These are phyloP conservation scores for Colletotrichum viniferum DNA, from an alignment of 2,329 filamentous ascomycete genomes.

Conservation along the genomic window DNA sequence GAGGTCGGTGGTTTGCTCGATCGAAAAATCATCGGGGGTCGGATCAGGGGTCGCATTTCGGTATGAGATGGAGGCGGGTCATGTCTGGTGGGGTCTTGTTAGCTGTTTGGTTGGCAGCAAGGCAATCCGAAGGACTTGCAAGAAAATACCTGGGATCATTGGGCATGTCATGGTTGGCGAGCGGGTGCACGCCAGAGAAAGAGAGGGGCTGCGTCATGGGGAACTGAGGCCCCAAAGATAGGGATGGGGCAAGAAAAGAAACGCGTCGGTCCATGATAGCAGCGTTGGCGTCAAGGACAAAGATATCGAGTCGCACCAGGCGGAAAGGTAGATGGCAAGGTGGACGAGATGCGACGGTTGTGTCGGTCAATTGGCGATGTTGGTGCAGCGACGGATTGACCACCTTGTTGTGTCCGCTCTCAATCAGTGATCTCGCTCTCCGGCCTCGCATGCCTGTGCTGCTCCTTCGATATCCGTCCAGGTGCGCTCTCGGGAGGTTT, in stretches of 20 bases:
- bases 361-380: too few species aligned
- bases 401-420: background rate
- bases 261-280: too few species aligned
- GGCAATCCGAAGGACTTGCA: background rate
- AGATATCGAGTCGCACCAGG: too few species aligned
- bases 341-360: too few species aligned
- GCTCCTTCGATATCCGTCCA: background rate
- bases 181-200: background rate
- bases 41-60: background rate
- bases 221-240: too few species aligned
- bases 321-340: too few species aligned
- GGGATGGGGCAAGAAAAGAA: too few species aligned
- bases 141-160: background rate
- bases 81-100: background rate
- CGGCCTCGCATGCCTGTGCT: background rate
- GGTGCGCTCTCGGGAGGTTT: background rate
- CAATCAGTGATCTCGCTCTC: background rate
- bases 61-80: background rate
- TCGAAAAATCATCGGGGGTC: background rate
- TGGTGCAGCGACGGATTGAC: too few species aligned
- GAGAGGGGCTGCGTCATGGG: background rate
- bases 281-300: too few species aligned
- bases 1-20: background rate
- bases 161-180: background rate
- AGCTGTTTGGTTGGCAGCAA: background rate